Base-by-base conservation (phyloP, 2,329 filamentous ascomycete genomes). In the Xylariaceae sp. region DNA sequence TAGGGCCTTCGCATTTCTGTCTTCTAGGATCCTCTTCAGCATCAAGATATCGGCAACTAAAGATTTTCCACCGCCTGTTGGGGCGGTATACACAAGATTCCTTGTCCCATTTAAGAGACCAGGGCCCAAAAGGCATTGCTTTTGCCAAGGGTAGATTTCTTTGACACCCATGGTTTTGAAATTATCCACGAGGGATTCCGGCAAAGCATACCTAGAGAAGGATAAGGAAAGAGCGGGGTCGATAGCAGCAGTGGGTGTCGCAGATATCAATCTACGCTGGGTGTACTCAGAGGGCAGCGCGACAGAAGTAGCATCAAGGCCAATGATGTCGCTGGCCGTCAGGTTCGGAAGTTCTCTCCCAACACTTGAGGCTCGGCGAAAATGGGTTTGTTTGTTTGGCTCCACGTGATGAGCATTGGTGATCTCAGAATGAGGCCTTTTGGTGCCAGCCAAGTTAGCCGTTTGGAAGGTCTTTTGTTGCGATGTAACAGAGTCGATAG, bases 121-220 rank as follows among this genome's bases (percentile, higher is more conserved):
- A 3, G 82, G 83, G 0, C 84, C 84, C 47, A 87, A 75, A 6
- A 92, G 76, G 64, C 89, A 92, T 52, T 85, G 84, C 44, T 87
- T 87, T 70, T 92, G 89, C 89, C 89, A 92, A 2, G 87, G 86
- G 63, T 92, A 92, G 54, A 92, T 92, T 59, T 80, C 81, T 33
- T 77, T 81, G 50, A 92, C 87, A n/a, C 88, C 88, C 32, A 89
- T 75, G 0, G 75, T 72, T 41, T 77, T 78, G 64, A 92, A 81
- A 64, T 91, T 92, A 15, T 76, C 71, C 3, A 89, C 81, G 32
- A 92, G 73, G 20, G 76, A 70, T 0, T 71, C 60, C 2, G 87
- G 84, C 11, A 92, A 75, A 7, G 75, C 81, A 72, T 91, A 92
- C 32, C 73, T 74, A 1, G 80, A 75, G 68, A 91, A 83, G 4